Conservation (phyloP, 2,329 filamentous ascomycete genomes). For the Diaporthe vaccinii region DNA sequence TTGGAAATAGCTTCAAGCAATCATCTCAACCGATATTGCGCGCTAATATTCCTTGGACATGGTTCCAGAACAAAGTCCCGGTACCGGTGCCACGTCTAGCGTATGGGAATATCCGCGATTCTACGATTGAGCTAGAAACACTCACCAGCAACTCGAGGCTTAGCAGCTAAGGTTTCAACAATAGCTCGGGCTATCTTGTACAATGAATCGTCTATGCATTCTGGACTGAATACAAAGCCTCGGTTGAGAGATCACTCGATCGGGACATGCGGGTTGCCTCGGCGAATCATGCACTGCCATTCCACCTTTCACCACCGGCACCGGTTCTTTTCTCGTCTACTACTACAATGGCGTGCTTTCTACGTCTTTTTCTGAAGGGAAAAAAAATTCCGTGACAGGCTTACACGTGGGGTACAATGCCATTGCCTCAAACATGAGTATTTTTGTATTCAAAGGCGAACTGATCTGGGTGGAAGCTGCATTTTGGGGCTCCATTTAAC, state of each 20-base stretch:
- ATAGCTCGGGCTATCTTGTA: neutral
- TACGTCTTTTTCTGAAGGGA: neutral
- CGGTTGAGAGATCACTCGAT: neutral
- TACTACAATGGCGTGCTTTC: neutral
- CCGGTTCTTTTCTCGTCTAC: neutral
- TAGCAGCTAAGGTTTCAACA: neutral
- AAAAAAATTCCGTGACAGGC: neutral
- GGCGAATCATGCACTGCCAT: neutral
- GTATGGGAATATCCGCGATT: neutral
- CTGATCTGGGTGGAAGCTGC: accelerated
- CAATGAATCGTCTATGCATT: neutral
- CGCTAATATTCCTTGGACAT: neutral
- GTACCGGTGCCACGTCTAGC: neutral
- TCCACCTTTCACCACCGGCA: neutral
- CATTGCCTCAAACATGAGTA: neutral
- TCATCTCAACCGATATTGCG: too few relatives aligned
- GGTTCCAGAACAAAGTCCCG: neutral
- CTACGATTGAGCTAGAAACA: neutral
- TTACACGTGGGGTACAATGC: neutral
- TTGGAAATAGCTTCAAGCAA: too few relatives aligned
- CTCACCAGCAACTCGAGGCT: neutral
- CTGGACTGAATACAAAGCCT: neutral
- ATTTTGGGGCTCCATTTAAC: neutral
- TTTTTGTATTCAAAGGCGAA: too few relatives aligned
- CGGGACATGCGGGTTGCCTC: too few relatives aligned